Conservation (phyloP, 306 rosid genomes). For the Prosopis cineraria region DNA sequence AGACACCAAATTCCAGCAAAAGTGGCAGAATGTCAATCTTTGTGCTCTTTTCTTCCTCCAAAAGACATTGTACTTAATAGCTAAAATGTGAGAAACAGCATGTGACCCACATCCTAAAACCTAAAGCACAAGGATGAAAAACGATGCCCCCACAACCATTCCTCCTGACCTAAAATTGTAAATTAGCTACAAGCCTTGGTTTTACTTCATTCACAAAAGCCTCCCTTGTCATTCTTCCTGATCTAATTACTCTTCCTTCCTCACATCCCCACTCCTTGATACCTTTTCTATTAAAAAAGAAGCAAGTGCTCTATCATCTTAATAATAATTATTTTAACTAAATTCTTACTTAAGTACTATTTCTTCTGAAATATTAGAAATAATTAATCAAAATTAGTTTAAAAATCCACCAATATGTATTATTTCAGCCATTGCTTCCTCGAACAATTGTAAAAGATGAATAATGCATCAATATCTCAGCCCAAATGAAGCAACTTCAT, state of each 20-base stretch:
- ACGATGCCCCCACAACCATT: background rate
- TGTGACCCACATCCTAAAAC: background rate
- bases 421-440: background rate
- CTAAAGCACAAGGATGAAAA: slow-evolving; percentile 8
- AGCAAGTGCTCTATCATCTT: background rate
- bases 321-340: background rate
- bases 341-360: too few relatives aligned
- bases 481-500: slow-evolving; percentile 1
- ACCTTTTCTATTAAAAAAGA: background rate
- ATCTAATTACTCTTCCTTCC: background rate
- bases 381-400: too few relatives aligned
- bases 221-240: slow-evolving; percentile 2
- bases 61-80: background rate
- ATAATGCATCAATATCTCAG: background rate
- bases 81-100: background rate
- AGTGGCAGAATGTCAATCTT: background rate
- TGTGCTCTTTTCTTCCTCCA: background rate
- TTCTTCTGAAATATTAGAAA: too few relatives aligned
- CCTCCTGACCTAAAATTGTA: background rate
- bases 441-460: background rate
- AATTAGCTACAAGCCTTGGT: background rate
- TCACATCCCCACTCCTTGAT: background rate
- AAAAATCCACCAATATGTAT: background rate
- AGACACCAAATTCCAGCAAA: background rate
- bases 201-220: background rate